Base-by-base conservation (phyloP, 495 filamentous ascomycete genomes). In the Xylaria castorea region DNA sequence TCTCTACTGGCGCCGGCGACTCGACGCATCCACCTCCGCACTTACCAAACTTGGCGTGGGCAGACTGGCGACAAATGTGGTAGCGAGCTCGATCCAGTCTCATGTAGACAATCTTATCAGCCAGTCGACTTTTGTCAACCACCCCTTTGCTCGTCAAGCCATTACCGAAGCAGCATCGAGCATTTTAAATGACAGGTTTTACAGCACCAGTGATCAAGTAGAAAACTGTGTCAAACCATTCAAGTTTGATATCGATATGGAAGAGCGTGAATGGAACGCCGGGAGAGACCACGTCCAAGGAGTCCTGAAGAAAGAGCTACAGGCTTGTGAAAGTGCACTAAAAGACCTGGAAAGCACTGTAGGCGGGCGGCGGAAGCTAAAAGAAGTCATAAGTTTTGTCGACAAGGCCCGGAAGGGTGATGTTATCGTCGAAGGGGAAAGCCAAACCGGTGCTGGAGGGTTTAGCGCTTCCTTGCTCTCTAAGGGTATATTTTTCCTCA, bases 151-250 rank as follows among this genome's bases (percentile, higher is more conserved):
- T 18, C 90, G 93, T 61, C 91, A 94, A 80, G 94, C 94, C 50
- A 97, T 98, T 76, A 93, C 88, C 36, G 93, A 97, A 74, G 95
- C 96, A 4, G 93, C 92, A 25, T 91, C 91, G 1, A 90, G 89
- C 46, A 98, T 98, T 58, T 82, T 99, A 20, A 96, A 94, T 72
- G 96, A 99, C 71, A 90, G 95, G 2, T 97, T 97, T 75, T 98
- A 97, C 83, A 94, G 93, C 78, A 98, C 97, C 3, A 94, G 92
- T 74, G 96, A 99, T 78, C 95, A 98, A 80, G 94, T 99, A n/a
- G 96, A 99, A 81, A 98, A 98, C 77, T 98, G 96, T 78, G 95
- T 99, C 85, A 99, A 99, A 80, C 96, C 96, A 2, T 99, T 94
- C 85, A 99, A 98, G 79, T 98, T 92, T 75, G 93, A 98, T 71